Evolutionary conservation across 768 basidiomycete species (phyloP), one percentile per base, ranked within the genome.

Genomic region (Crassisporium funariophilum): DNA sequence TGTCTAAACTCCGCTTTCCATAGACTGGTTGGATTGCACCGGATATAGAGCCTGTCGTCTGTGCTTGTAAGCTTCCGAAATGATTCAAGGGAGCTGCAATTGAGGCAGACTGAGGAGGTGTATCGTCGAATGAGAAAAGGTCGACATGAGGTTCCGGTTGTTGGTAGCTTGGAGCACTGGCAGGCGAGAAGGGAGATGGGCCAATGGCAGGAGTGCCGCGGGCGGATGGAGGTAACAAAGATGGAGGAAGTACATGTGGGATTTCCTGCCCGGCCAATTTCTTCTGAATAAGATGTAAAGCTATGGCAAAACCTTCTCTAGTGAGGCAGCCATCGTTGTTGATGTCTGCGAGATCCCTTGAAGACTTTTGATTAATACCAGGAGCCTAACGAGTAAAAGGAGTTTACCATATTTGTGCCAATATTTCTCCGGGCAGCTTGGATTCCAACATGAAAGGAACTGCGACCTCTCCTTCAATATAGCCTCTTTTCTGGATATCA

Each of bases 401-500:
- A 17, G 17, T 20, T 41, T 59, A 95, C 95, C 97, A 99, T 39
- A 99, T 74, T 57, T 81, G 86, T 4, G 97, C 97, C n/a, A 99
- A 76, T 19, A 80, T 76, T 20, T 86, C 85, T 50, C 90, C 88
- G 1, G 84, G 77, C 36, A 99, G 70, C 36, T 88, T 84, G 23
- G 92, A 95, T 66, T 93, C 85, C 49, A 95, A 64, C 86, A 99
- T 88, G 68, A 98, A 98, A 3, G 91, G 92, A 4, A 97, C 97
- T 6, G 93, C 97, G 24, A 91, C 83, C 49, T 95, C 92, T 6
- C 94, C 94, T 61, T 95, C 93, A 15, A 98, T 87, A 60, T 76
- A 90, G 0, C 93, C 94, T 49, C 70, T 77, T 54, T 78, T 83
- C 52, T 79, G 76, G 12, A 76, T 65, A 64, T 99, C 97, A 29